Conservation (phyloP, 129 eudicot species). For the Helianthus annuus region HanXRQr2.0-SUNRISE NC_035449.2:185683597-185684096, state of each 20-base stretch:
- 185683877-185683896: neutral
- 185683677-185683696: too few species aligned
- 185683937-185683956: neutral
- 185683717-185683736: too few species aligned
- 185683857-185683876: constrained; percentile 3
- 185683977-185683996: neutral
- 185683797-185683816: neutral
- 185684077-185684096: too few species aligned
- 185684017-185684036: too few species aligned
- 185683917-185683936: neutral
- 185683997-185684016: too few species aligned
- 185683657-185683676: too few species aligned
- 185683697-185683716: too few species aligned
- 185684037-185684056: too few species aligned
- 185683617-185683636: too few species aligned
- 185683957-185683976: neutral
- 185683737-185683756: neutral
- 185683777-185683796: neutral
- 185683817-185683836: neutral
- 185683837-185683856: neutral
- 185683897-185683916: neutral
- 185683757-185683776: neutral
- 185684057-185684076: too few species aligned
- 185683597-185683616: too few species aligned
- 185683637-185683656: too few species aligned